Conservation (phyloP, 805 yeast genomes). For the Nakazawaea anatomiae region DNA sequence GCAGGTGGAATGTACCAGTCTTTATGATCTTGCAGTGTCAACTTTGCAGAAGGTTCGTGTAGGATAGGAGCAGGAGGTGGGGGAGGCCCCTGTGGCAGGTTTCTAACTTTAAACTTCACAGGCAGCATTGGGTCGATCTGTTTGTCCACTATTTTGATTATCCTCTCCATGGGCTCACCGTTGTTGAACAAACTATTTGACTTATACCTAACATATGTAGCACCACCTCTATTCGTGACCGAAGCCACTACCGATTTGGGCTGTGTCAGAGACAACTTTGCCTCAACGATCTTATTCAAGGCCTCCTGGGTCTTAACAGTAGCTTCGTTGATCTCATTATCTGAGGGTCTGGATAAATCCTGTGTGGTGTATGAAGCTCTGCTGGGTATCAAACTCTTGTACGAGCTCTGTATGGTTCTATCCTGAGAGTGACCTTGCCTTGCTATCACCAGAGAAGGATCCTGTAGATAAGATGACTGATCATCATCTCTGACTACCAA, state of each 20-base stretch:
- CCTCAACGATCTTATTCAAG: conserved; percentile 43
- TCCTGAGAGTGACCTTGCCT: conserved; percentile 22
- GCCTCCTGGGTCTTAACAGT: conserved; percentile 52
- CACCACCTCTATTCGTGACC: conserved; percentile 22
- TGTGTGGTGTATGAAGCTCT: conserved; percentile 21
- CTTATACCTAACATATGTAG: conserved; percentile 40
- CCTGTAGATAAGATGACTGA: neutral
- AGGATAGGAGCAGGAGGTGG: conserved; percentile 59
- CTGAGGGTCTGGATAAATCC: conserved; percentile 17
- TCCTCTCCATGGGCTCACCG: conserved; percentile 29
- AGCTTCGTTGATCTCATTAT: conserved; percentile 38
- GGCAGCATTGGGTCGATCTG: conserved; percentile 86
- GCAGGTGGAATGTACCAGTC: conserved; percentile 89
- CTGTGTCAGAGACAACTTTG: conserved; percentile 31
- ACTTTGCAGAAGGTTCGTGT: conserved; percentile 45
- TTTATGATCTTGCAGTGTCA: conserved; percentile 67
- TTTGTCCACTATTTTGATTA: conserved; percentile 60
- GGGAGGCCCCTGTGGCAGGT: conserved; percentile 64
- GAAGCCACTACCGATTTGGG: conserved; percentile 14
- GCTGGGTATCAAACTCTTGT: conserved; percentile 56
- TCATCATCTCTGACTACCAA: neutral
- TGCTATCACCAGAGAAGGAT: conserved; percentile 15
- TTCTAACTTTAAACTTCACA: conserved; percentile 64
- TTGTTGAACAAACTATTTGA: conserved; percentile 29
- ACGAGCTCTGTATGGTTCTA: conserved; percentile 37